Evolutionary conservation across 176 grass and related monocot species (phyloP), one percentile per base, ranked within the genome.

Genomic region (Ampelocalamus luodianensis): DNA sequence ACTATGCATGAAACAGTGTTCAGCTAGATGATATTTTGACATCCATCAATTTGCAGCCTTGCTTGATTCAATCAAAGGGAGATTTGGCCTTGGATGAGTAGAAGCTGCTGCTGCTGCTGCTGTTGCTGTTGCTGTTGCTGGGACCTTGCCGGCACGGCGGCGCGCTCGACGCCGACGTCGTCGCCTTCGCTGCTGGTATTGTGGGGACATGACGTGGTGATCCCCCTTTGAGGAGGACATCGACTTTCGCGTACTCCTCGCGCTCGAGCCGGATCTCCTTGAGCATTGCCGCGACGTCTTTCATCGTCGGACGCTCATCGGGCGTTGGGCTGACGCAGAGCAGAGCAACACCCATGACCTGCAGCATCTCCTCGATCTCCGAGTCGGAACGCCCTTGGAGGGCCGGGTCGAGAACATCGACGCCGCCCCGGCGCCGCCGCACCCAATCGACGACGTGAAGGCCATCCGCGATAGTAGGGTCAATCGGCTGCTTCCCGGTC

Each of bases 381-480:
- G 91, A 12, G 37, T 66, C 67, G 0, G 89, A 80, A 50, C 93
- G 77, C 0, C 93, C 89, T 20, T 22, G 45, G 2, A 98, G 87
- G 54, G 90, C 83, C 22, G 88, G 92, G 85, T 98, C 96, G 0
- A 98, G 89, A 74, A 94, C 88, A 53, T 20, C 89, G 79, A 3
- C 36, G 38, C 70, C 77, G n/a, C 84, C 91, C 76, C 83, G 95
- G 40, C 76, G 56, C 56, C 89, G 82, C 32, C 93, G 83, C 78
- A 98, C 96, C 96, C 96, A 98, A 50, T 98, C 96, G 17, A 95
- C 93, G 2, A 98, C 90, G 40, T 95, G 96, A 2, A 81, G 69
- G 0, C 93, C 96, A 3, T 95, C 93, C 0, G 96, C 93, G 79
- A 94, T 95, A 4, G 96, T 98, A 6, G 96, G 93, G 82, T 98